phyloP scores from a whole-genome alignment of 2,329 filamentous ascomycete species.

The Setomelanomma holmii region DNA sequence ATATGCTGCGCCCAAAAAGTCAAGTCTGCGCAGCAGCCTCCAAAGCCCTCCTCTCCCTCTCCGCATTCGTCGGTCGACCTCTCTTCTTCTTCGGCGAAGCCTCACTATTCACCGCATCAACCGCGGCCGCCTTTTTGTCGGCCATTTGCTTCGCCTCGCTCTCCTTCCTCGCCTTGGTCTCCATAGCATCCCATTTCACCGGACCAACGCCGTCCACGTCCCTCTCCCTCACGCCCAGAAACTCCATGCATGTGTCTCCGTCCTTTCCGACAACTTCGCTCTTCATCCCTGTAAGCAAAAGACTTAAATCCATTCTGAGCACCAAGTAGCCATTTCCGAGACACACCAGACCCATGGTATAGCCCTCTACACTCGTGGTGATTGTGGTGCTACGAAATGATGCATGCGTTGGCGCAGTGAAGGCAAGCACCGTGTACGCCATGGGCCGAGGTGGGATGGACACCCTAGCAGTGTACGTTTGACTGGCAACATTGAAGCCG shows the following conservation, averaged over 20 bases:
- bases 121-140: background rate
- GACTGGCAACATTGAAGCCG: constrained; percentile 11
- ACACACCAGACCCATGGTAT: constrained; percentile 35
- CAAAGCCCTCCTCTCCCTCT: background rate
- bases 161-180: constrained; percentile 23
- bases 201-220: constrained; percentile 5
- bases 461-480: constrained; percentile 33
- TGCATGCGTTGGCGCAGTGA: constrained; percentile 36
- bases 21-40: background rate
- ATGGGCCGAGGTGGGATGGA: constrained; percentile 37
- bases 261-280: background rate
- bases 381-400: constrained; percentile 29
- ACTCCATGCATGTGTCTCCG: constrained; percentile 20
- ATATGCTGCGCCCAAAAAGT: too few species aligned
- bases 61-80: background rate
- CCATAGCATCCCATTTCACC: constrained; percentile 3
- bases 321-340: constrained; percentile 39
- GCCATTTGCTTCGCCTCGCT: constrained; percentile 14
- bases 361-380: constrained; percentile 30
- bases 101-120: background rate
- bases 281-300: constrained; percentile 35
- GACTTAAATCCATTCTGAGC: constrained; percentile 32
- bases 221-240: constrained; percentile 24
- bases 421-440: constrained; percentile 23
- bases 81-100: constrained; percentile 1